Evolutionary conservation across 352 stramenopile species (phyloP), one percentile per base, ranked within the genome.

Genomic region (Ophiocytium majus): DNA sequence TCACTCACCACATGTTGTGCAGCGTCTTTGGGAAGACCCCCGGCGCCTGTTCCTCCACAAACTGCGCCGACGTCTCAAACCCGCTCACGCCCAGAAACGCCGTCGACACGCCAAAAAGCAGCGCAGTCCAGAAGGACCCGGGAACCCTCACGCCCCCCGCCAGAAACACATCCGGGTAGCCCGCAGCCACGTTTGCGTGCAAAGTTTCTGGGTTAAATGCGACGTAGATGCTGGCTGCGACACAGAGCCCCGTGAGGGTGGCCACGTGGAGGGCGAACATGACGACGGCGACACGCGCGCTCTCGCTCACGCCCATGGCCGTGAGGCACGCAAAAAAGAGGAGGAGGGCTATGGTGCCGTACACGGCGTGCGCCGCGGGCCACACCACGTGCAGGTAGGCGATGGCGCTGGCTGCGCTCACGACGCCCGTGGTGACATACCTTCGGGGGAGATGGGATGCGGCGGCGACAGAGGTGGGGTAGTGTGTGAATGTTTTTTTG

Each of bases 61-160:
- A 98, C 49, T 88, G 75, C 5, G 34, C 50, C 5, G 1, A 17
- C 5, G 34, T 81, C 89, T 98, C 95, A 81, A 98, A 98, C 31
- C 95, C 95, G 23, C 93, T 97, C 86, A 98, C 96, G 75, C 95
- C 95, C 17, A 98, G 93, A 93, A 98, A 97, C n/a, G 95, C 95
- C 1, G 92, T 94, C 0, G 92, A 96, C 71, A 93, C 95, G 50
- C 63, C 57, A 79, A 84, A 37, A 76, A 91, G 87, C 10, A 91
- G 50, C 36, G 89, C 89, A 33, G 81, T 90, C 50, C 34, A 88
- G 36, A 89, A 86, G 28, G 50, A 86, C 14, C 89, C 87, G 49
- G 9, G 32, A 0, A 57, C 43, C 43, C 33, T 10, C 50, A 87
- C 31, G 17, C 66, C 82, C 1, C 57, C 76, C 10, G 90, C 93